Evolutionary conservation across 306 rosid genomes (phyloP), one percentile per base, ranked within the genome.

Genomic region (Sicyos edulis): DNA sequence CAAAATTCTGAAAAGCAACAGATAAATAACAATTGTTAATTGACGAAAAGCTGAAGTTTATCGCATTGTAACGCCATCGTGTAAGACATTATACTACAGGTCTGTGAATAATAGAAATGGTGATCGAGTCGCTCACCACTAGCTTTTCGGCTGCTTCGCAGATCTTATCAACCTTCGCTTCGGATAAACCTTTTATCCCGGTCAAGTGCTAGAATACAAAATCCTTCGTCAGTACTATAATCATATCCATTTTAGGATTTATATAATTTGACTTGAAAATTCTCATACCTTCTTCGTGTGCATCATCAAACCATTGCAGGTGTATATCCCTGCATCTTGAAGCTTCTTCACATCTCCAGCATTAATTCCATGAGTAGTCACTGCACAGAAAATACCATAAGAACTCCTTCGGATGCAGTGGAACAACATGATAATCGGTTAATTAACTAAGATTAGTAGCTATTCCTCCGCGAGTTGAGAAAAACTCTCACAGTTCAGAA

Each of bases 221-320:
- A 58, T 40, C 45, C 54, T 51, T 10, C 54, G 55, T 68, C 20
- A 42, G 4, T 32, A 32, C 24, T 62, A 42, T 40, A 14, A 67
- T 22, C 20, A n/a, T 47, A 64, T 51, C 6, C 34, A 75, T 32
- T 32, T 32, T 4, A 32, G 54, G 29, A 49, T 14, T 7, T 16
- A 47, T 22, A 64, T 40, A 37, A 77, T 72, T 45, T 9, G 60
- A 75, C 34, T 37, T 26, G 20, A 79, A 11, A 75, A 13, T 56
- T 10, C 12, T 45, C 73, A 8, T 73, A 90, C 98, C 96, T 93
- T 93, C 87, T 90, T 93, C 4, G 98, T 93, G 73, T 90, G 96
- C 99, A 90, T 93, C 97, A 90, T 91, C 80, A 93, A 87, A 77
- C 97, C 99, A 70, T 93, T 93, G 88, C 97, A 93, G 70, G 97